Evolutionary conservation across 495 filamentous ascomycete species (phyloP), one percentile per base, ranked within the genome.

Genomic region (Haplographium delicatum): DNA sequence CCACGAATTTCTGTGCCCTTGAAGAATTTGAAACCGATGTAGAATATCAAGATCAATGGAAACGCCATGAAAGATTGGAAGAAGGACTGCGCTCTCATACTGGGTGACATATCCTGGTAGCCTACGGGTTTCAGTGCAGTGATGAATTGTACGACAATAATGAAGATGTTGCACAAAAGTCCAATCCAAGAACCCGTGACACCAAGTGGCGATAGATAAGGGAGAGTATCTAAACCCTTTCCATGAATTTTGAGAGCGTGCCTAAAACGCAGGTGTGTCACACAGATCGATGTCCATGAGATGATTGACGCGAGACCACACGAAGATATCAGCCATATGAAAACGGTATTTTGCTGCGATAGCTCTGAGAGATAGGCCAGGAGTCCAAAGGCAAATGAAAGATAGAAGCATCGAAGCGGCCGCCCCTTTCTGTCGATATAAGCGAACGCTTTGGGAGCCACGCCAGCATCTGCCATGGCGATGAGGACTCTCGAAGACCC

Each of bases 251-350:
- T 31, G 28, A 31, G 28, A 31, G 28, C 28, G 6, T 13, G 28
- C 28, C 28, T 6, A 31, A 31, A 31, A 6, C 28, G 6, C 8
- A 38, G 8, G 34, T 38, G 34, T 9, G 34, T 38, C 5, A 16
- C 8, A 38, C 34, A 38, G 34, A 38, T 38, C 15, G 16, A 38
- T 9, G 34, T 38, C 34, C 34, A 38, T 5, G 34, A 38, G 5
- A 38, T 38, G 6, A 38, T 44, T n/a, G 33, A 5, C 33, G 33
- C 13, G 5, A 35, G 33, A 4, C 33, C 13, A 35, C 33, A 5
- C 13, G 18, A 4, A 19, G 43, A 46, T 4, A 46, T 15, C 5
- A 46, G 43, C 43, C 43, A 46, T 10, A n/a, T 46, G 43, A 46
- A 46, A 10, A 46, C 43, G 2, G 43, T 46, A 8, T 18, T n/a